Evolutionary conservation across 805 yeast species (phyloP), one percentile per base, ranked within the genome.

Genomic region (Pichia scutulata): DNA sequence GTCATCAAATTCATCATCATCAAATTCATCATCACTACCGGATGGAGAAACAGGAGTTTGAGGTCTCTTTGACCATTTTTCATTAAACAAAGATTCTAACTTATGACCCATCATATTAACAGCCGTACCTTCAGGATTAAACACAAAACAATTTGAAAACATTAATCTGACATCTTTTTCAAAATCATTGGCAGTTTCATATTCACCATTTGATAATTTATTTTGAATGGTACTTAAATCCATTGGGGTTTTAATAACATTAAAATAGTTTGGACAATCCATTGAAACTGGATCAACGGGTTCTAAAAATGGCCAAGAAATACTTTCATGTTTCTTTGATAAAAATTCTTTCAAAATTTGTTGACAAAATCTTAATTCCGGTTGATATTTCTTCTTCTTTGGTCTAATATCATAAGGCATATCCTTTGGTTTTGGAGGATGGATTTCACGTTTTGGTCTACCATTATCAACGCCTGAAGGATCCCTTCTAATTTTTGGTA

Each of bases 201-300:
- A 93, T 59, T 86, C 86, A 67, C 90, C 90, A 66, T 88, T 89
- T 53, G 82, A 80, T 56, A 89, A 73, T 65, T 90, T 92, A 52
- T 80, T 76, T 60, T 82, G 84, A 50, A 92, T 77, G 0, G 97
- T 89, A 30, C 92, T 82, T 57, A 93, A 74, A 68, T 93, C 99
- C 98, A 93, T 93, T 52, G 99, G 99, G 59, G 81, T 79, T 67
- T 88, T 89, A 52, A 93, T 84, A 50, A 88, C 72, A 60, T 92
- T 95, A 58, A 79, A 78, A 67, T 93, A 93, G 42, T 89, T 81
- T 26, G 99, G 99, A 57, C 95, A 84, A 60, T 88, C 89, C 62
- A 92, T 76, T 16, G 96, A 95, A 30, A 90, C 89, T 0, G 97
- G 93, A 67, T 93, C 98, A 41, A 93, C 99, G 1, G 99, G 98